Conservation (phyloP, 345 rosid genomes). For the Salix udensis region DNA sequence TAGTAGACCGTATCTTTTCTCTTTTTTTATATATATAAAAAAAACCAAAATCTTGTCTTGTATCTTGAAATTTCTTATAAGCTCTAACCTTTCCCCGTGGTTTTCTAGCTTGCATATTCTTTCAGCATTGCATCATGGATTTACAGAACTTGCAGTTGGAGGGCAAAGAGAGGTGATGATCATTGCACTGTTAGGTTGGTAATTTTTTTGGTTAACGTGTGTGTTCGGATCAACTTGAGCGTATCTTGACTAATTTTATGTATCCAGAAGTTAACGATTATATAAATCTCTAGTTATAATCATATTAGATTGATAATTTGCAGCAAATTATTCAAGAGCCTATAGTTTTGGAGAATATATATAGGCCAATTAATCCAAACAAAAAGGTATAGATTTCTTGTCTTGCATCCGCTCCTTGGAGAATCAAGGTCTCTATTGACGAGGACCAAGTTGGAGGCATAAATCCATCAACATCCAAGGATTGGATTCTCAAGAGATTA, state of each 20-base stretch:
- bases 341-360: not conserved
- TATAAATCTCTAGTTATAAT: accelerated
- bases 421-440: not conserved
- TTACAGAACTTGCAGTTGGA: not conserved
- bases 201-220: no score
- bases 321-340: not conserved
- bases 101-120: not conserved
- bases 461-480: not conserved
- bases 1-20: no score
- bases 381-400: not conserved
- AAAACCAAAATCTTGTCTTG: no score
- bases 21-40: no score
- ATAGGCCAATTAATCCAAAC: not conserved
- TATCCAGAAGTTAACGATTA: accelerated
- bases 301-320: no score
- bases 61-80: no score
- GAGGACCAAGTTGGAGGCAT: not conserved
- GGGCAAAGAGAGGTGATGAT: not conserved
- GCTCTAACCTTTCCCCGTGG: not conserved
- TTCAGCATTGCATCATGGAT: not conserved
- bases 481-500: not conserved
- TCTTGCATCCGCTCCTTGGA: not conserved
- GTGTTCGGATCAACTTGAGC: accelerated
- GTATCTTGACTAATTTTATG: no score
- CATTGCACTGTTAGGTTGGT: not conserved